Conservation (phyloP, 805 yeast species). For the Yarrowia keelungensis region DNA sequence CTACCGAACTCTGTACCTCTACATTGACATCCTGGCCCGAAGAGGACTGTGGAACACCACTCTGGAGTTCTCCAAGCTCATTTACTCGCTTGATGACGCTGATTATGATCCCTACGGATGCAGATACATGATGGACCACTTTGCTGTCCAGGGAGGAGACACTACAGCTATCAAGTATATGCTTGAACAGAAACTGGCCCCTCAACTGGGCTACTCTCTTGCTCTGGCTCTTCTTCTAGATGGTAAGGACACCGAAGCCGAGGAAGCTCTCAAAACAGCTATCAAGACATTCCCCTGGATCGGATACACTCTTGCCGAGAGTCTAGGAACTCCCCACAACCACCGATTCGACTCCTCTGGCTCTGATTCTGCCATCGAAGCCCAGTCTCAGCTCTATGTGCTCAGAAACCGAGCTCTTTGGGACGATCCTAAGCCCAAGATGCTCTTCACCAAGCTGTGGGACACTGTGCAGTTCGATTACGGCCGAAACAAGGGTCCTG, state of each 20-base stretch:
- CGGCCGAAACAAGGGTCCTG: conserved; percentile 28
- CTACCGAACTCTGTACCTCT: conserved; percentile 74
- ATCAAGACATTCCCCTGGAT: conserved; percentile 37
- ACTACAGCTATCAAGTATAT: conserved; percentile 11
- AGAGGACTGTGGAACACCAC: conserved; percentile 82
- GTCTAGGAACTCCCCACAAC: conserved; percentile 18
- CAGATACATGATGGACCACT: conserved; percentile 80
- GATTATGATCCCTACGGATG: conserved; percentile 86
- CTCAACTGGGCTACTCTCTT: conserved; percentile 27
- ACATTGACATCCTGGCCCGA: conserved; percentile 72
- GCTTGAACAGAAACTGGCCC: conserved; percentile 17
- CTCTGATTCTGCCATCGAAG: conserved; percentile 25
- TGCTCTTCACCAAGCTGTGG: conserved; percentile 25
- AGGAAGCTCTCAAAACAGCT: conserved; percentile 23
- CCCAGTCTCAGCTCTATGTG: conserved; percentile 24
- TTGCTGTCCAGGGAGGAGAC: conserved; percentile 71
- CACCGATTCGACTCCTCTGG: conserved; percentile 15
- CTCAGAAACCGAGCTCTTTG: conserved; percentile 25
- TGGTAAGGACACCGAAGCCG: conserved; percentile 13
- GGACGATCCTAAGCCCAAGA: conserved; percentile 35
- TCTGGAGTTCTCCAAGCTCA: conserved; percentile 71
- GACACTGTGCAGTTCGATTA: conserved; percentile 5
- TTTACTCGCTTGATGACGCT: conserved; percentile 62
- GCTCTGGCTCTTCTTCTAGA: conserved; percentile 22
- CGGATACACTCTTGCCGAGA: conserved; percentile 36